These are phyloP conservation scores for bread wheat (Triticum aestivum) DNA, from an alignment of 176 grass and related monocot species.

Conservation along the genomic window IWGSC_CS_RefSeq_v2.1 NC_057798.1:42094863-42095362, in stretches of 20 bases:
- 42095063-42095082: conserved; percentile 53
- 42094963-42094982: conserved; percentile 84
- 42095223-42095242: too few relatives aligned
- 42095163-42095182: too few relatives aligned
- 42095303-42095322: too few relatives aligned
- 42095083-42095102: conserved; percentile 3
- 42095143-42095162: not conserved
- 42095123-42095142: too few relatives aligned
- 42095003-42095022: conserved; percentile 74
- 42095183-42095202: too few relatives aligned
- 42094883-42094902: conserved; percentile 85
- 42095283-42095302: too few relatives aligned
- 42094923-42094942: conserved; percentile 51
- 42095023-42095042: conserved; percentile 74
- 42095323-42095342: too few relatives aligned
- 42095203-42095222: too few relatives aligned
- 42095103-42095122: too few relatives aligned
- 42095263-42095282: too few relatives aligned
- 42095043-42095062: conserved; percentile 38
- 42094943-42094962: conserved; percentile 64
- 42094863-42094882: conserved; percentile 78
- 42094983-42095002: conserved; percentile 63
- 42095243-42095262: too few relatives aligned
- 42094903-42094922: conserved; percentile 66
- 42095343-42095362: not conserved